Percentiles rank a stretch among this genome's conserved stretches.
Conservation (phyloP, 163 green algal species). For the Chlamydomonas reinhardtii region DNA sequence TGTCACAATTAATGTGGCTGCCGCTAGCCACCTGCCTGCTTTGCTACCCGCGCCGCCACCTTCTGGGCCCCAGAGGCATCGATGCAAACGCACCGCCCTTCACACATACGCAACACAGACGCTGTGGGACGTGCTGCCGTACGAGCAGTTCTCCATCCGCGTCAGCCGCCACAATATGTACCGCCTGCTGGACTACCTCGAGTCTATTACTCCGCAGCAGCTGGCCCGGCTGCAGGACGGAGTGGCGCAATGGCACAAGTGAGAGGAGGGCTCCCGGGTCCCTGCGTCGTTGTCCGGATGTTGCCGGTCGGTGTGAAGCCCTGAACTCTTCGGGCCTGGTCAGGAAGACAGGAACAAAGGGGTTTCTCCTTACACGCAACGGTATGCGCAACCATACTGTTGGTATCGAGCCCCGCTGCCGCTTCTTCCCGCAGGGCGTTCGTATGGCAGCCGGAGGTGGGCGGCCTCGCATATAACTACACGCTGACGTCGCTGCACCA, state of each 20-base stretch:
- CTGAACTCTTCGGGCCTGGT: too few relatives aligned
- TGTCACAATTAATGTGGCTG: too few relatives aligned
- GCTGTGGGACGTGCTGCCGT: conserved; percentile 34
- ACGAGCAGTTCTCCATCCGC: conserved; percentile 20
- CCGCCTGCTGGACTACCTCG: conserved; percentile 17
- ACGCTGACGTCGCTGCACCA: conserved; percentile 10
- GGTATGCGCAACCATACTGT: too few relatives aligned
- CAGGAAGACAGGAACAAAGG: not conserved
- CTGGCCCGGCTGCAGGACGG: conserved; percentile 12
- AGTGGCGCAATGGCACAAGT: conserved; percentile 8
- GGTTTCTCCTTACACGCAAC: not conserved
- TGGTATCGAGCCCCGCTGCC: too few relatives aligned
- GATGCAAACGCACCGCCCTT: not conserved
- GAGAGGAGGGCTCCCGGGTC: too few relatives aligned
- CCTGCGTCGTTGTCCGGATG: too few relatives aligned
- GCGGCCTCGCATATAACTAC: conserved; percentile 33
- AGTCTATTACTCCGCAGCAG: conserved; percentile 18
- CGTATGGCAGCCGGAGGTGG: not conserved
- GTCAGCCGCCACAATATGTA: conserved; percentile 30
- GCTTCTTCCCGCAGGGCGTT: conserved; percentile 3
- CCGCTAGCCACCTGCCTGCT: not conserved
- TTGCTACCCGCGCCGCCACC: not conserved
- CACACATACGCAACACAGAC: not conserved
- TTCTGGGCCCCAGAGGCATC: too few relatives aligned
- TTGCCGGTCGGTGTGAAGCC: too few relatives aligned